phyloP scores from a whole-genome alignment of 768 basidiomycete species.

The Botryobasidium botryosum region DNA sequence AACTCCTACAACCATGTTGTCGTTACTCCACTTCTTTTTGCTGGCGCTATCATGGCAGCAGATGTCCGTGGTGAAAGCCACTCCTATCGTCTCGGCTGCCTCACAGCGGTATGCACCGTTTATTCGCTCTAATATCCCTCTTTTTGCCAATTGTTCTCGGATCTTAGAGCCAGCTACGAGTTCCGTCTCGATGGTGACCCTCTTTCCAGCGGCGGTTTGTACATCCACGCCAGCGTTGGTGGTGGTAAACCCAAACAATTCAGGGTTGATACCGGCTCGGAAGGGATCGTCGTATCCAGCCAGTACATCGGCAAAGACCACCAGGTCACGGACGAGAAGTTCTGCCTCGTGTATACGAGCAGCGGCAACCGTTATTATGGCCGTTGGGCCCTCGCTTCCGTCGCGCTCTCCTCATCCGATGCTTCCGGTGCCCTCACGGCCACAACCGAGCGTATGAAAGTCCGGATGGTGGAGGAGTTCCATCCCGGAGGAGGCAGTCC shows the following conservation, averaged over 20 bases:
- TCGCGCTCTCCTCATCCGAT: background rate
- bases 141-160: no score
- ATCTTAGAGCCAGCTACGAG: no score
- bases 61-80: no score
- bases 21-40: no score
- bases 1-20: no score
- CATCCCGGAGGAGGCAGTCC: background rate
- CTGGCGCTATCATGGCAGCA: no score
- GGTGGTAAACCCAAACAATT: background rate
- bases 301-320: background rate
- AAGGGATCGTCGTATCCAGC: conserved; percentile 1
- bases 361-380: conserved; percentile 5
- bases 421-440: background rate
- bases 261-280: conserved; percentile 5
- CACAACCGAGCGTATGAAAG: background rate
- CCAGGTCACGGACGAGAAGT: background rate
- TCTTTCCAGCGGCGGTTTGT: no score
- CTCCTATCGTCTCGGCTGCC: no score
- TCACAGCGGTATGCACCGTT: no score
- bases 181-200: no score
- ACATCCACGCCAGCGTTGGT: background rate
- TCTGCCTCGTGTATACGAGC: conserved; percentile 6
- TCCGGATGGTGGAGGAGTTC: conserved; percentile 1
- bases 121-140: no score
- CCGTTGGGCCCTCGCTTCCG: background rate